Evolutionary conservation across 345 rosid genomes (phyloP).

Genomic region (Linum tenue): DNA sequence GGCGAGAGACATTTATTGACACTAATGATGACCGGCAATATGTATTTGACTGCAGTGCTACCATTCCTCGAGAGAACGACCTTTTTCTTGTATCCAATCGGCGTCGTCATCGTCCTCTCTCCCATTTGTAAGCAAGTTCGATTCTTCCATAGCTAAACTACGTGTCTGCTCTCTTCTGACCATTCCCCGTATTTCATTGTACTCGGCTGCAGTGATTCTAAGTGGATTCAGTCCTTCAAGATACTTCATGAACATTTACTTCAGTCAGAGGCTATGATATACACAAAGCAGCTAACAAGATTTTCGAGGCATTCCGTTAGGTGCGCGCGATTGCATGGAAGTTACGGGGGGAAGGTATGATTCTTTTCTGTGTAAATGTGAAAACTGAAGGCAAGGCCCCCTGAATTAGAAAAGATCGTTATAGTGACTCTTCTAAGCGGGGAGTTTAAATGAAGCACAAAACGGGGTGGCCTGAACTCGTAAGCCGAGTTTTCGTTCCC

Average conservation of each 20-base stretch:
- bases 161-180: not conserved
- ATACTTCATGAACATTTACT: conserved; percentile 86
- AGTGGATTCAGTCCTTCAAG: conserved; percentile 97
- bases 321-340: not conserved
- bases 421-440: not conserved
- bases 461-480: not conserved
- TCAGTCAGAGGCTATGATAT: conserved; percentile 62
- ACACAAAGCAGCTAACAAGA: not conserved
- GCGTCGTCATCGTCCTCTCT: conserved; percentile 60
- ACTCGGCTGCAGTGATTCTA: conserved; percentile 61
- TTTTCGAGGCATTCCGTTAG: not conserved
- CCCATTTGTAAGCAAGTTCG: conserved; percentile 53
- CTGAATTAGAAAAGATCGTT: not conserved
- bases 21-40: conserved; percentile 3
- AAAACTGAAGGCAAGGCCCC: not conserved
- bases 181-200: not conserved
- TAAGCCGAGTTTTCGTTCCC: no score
- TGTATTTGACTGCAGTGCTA: conserved; percentile 44
- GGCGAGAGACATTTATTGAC: not conserved
- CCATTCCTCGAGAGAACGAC: conserved; percentile 98
- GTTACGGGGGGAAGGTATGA: not conserved
- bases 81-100: conserved; percentile 92
- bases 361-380: not conserved
- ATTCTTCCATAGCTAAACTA: not conserved
- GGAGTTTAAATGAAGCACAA: not conserved